These are phyloP conservation scores for Blastocystis sp. DNA, from an alignment of 352 stramenopile species.

Conservation along the genomic window DNA sequence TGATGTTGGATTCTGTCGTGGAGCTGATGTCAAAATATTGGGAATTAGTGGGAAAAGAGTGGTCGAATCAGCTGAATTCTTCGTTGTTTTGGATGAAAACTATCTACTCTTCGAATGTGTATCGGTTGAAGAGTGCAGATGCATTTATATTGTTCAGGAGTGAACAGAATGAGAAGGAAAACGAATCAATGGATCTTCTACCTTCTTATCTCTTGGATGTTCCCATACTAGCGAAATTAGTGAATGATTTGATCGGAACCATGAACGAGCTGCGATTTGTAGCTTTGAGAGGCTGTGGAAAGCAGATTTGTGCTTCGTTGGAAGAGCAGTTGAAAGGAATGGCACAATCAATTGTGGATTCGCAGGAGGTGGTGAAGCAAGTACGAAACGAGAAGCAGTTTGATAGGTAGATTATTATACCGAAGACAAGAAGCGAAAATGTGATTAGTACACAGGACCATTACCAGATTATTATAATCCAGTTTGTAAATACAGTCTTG, in stretches of 20 bases:
- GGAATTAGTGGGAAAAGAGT: background rate
- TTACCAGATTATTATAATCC: conserved; percentile 48
- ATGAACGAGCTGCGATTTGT: conserved; percentile 57
- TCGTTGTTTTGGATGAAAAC: conserved; percentile 57
- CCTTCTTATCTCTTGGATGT: conserved; percentile 45
- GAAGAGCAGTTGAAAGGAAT: background rate
- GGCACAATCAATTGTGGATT: background rate
- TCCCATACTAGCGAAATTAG: conserved; percentile 29
- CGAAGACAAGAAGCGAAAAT: conserved; percentile 22
- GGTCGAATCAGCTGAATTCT: background rate
- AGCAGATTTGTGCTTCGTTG: conserved; percentile 14
- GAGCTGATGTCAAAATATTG: conserved; percentile 1
- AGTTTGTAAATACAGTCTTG: conserved; percentile 53
- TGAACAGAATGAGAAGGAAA: background rate
- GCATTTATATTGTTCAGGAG: background rate
- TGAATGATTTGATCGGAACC: conserved; percentile 41
- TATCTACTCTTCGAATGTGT: conserved; percentile 29
- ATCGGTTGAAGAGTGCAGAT: conserved; percentile 11
- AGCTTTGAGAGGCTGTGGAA: background rate
- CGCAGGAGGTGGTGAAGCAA: conserved; percentile 10
- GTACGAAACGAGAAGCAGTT: background rate
- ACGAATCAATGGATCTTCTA: background rate
- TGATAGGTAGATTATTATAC: conserved; percentile 26
- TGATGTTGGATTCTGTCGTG: background rate
- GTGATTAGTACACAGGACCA: conserved; percentile 45